phyloP scores from a whole-genome alignment of 768 basidiomycete species.

The Suillus subaureus region DNA sequence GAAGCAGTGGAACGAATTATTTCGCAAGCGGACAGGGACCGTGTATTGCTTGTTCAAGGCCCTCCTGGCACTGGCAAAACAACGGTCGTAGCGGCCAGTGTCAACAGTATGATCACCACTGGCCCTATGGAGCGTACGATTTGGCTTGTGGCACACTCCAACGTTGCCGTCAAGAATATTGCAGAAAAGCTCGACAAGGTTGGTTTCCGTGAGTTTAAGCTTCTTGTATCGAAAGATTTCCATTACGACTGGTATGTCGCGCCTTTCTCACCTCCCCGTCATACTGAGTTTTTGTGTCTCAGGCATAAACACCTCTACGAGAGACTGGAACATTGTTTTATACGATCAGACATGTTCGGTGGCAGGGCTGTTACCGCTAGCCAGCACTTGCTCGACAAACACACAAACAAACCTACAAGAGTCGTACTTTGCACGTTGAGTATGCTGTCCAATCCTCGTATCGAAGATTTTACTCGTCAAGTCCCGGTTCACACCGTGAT shows the following conservation, averaged over 20 bases:
- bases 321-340: conserved; percentile 34
- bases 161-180: conserved; percentile 55
- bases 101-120: conserved; percentile 24
- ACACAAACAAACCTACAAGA: conserved; percentile 12
- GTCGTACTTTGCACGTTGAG: conserved; percentile 52
- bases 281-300: conserved; percentile 4
- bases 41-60: conserved; percentile 33
- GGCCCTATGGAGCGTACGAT: conserved; percentile 20
- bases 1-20: conserved; percentile 33
- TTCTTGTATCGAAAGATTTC: conserved; percentile 48
- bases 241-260: conserved; percentile 45
- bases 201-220: conserved; percentile 36
- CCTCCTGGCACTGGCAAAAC: conserved; percentile 51
- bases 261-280: not conserved
- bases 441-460: conserved; percentile 41
- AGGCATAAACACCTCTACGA: conserved; percentile 57
- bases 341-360: conserved; percentile 38
- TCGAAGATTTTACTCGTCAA: conserved; percentile 20
- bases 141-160: conserved; percentile 51
- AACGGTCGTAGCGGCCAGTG: conserved; percentile 41
- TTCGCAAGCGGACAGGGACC: conserved; percentile 22
- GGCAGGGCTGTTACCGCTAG: conserved; percentile 17
- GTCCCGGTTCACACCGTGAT: conserved; percentile 42
- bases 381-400: conserved; percentile 26
- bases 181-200: conserved; percentile 43